Base-by-base conservation (phyloP, 768 basidiomycete species). In the Tricholoma furcatifolium region DNA sequence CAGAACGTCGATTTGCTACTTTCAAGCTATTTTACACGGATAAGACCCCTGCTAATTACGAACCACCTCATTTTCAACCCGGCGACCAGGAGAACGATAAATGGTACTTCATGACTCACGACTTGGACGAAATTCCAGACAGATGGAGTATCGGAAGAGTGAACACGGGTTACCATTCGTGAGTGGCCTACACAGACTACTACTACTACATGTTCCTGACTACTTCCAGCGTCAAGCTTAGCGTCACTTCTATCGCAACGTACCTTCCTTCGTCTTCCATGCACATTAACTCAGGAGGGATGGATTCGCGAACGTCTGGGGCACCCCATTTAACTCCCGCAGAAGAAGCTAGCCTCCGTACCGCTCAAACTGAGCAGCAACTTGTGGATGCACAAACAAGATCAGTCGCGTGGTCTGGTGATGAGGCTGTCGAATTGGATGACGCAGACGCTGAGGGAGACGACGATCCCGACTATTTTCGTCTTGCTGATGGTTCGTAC, bases 1-100 rank as follows among this genome's bases (percentile, higher is more conserved):
- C 62, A 90, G 91, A 83, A 60, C 85, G 84, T 43, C 86, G 92
- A 31, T 94, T 78, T 62, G 89, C 91, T n/a, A 90, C 87, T 18
- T 91, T 94, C 74, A 94, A 95, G 65, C 69, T 91, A 10, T 91
- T 87, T 64, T 94, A 93, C 65, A 87, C 86, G 12, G 84, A 90
- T 43, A 75, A 82, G 18, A 85, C 91, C 11, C 93, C 93, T 0
- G 71, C 76, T 8, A 85, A 92, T 46, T 95, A 95, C 61, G 88
- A 95, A 64, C 93, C 93, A 5, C 88, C 88, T 0, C 73, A 85
- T 65, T 93, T 93, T 62, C 78, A 80, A 51, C 69, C 87, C 4
- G 90, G 84, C 0, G 89, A 93, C 61, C 70, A 71, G 5, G 75
- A 84, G n/a, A 80, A 79, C 55, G 84, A 91, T 64, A 87, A 74